phyloP scores from a whole-genome alignment of 331 rosid species.

The Rosa hybrid region DNA sequence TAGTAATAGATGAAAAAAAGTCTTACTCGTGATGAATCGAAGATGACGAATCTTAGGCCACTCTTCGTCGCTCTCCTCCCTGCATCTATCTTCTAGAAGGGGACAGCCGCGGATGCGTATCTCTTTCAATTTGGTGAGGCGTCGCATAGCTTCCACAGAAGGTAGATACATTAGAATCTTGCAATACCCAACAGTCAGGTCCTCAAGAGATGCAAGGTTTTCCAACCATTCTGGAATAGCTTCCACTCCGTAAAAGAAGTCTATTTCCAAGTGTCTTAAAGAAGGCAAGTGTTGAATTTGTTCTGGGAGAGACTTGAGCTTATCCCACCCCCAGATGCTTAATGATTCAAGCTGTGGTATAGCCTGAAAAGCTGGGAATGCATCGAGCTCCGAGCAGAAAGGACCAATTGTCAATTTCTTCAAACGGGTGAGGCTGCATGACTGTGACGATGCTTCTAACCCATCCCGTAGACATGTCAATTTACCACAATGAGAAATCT shows the following conservation, averaged over 20 bases:
- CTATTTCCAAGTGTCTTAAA: too few species aligned
- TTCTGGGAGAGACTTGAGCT: too few species aligned
- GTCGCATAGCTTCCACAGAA: not conserved
- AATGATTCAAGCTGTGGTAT: too few species aligned
- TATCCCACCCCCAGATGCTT: too few species aligned
- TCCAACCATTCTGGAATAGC: slow-evolving; percentile 1
- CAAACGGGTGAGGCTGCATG: too few species aligned
- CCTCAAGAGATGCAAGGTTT: slow-evolving; percentile 4
- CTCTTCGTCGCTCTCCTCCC: slow-evolving; percentile 6
- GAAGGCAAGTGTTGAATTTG: too few species aligned
- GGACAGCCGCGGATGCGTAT: not conserved
- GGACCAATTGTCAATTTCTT: too few species aligned
- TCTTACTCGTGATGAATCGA: not conserved
- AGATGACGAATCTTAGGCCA: slow-evolving; percentile 13
- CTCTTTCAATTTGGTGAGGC: not conserved
- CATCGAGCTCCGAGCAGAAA: too few species aligned
- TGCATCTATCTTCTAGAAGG: not conserved
- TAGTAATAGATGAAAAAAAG: not conserved
- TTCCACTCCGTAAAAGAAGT: not conserved
- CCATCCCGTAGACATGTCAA: too few species aligned
- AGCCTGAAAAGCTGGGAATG: too few species aligned
- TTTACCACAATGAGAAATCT: too few species aligned
- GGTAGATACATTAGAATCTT: not conserved
- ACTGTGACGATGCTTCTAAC: too few species aligned
- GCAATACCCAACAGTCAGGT: not conserved